Evolutionary conservation across 2,329 filamentous ascomycete genomes (phyloP).

Genomic region (Gaeumannomyces sp.): DNA sequence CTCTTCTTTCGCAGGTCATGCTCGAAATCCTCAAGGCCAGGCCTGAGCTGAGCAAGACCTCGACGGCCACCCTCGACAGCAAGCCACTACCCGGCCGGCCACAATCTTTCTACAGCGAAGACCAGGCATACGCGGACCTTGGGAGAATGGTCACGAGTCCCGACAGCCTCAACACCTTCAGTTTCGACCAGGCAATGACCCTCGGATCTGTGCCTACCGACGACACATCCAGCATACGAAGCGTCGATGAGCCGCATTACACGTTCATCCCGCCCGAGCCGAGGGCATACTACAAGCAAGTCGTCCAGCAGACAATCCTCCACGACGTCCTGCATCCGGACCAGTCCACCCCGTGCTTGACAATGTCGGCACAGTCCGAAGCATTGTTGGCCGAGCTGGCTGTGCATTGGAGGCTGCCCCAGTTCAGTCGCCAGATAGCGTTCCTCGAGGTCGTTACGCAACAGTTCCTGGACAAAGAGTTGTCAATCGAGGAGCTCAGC

Average conservation of each 20-base stretch:
- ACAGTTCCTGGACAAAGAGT: constrained; percentile 79
- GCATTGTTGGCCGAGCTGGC: constrained; percentile 83
- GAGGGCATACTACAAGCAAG: constrained; percentile 73
- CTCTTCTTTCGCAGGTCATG: constrained; percentile 89
- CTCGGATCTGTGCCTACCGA: constrained; percentile 60
- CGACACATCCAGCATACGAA: constrained; percentile 43
- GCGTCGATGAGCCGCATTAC: constrained; percentile 62
- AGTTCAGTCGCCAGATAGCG: constrained; percentile 70
- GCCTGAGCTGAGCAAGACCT: constrained; percentile 76
- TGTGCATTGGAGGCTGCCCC: constrained; percentile 82
- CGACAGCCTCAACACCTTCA: constrained; percentile 30
- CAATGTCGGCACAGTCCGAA: constrained; percentile 69
- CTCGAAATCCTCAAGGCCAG: constrained; percentile 81
- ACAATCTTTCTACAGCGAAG: constrained; percentile 38
- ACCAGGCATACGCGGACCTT: constrained; percentile 47
- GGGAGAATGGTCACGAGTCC: constrained; percentile 44
- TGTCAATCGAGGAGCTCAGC: constrained; percentile 76
- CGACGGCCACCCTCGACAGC: constrained; percentile 49
- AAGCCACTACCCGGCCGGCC: constrained; percentile 52
- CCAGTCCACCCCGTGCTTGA: constrained; percentile 31
- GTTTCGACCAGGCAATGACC: constrained; percentile 62
- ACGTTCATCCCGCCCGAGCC: constrained; percentile 87
- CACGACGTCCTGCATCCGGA: constrained; percentile 43
- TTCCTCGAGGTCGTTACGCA: constrained; percentile 80
- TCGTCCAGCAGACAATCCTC: constrained; percentile 70